Conservation (phyloP, 2,329 filamentous ascomycete genomes). For the Penicillium sp. region DNA sequence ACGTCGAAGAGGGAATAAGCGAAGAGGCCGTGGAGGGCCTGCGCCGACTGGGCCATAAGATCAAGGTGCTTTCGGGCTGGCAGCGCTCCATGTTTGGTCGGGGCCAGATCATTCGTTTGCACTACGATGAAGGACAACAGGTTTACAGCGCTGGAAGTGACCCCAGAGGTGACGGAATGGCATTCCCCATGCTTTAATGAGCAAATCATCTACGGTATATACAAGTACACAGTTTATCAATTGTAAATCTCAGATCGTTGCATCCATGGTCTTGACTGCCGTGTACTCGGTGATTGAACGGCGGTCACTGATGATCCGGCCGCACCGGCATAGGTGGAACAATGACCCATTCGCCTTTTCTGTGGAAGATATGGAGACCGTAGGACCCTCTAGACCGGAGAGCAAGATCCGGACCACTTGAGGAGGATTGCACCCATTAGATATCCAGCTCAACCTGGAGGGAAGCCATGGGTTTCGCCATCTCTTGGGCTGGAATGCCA, state of each 20-base stretch:
- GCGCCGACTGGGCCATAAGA: constrained; percentile 20
- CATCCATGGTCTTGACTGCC: background rate
- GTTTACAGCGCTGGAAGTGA: constrained; percentile 92
- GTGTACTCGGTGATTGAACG: background rate
- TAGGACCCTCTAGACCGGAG: background rate
- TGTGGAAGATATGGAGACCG: background rate
- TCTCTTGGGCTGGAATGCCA: constrained; percentile 17
- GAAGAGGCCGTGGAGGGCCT: constrained; percentile 20
- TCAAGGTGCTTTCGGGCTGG: constrained; percentile 22
- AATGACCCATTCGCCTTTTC: background rate
- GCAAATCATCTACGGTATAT: background rate
- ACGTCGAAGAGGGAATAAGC: constrained; percentile 24
- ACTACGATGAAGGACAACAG: constrained; percentile 69
- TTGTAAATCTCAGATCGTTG: background rate
- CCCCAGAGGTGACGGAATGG: constrained; percentile 75
- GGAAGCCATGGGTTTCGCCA: background rate
- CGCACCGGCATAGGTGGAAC: background rate
- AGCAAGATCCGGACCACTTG: constrained; percentile 2
- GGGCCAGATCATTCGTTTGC: constrained; percentile 41
- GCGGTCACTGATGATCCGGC: background rate
- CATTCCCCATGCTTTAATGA: constrained; percentile 49
- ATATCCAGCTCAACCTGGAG: background rate
- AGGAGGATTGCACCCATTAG: constrained; percentile 1
- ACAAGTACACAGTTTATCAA: background rate
- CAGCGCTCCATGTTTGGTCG: constrained; percentile 22